Percentiles rank a stretch among this genome's conserved stretches.
Evolutionary conservation across 2,329 filamentous ascomycete genomes (phyloP).

Genomic region (Fusarium sp.): DNA sequence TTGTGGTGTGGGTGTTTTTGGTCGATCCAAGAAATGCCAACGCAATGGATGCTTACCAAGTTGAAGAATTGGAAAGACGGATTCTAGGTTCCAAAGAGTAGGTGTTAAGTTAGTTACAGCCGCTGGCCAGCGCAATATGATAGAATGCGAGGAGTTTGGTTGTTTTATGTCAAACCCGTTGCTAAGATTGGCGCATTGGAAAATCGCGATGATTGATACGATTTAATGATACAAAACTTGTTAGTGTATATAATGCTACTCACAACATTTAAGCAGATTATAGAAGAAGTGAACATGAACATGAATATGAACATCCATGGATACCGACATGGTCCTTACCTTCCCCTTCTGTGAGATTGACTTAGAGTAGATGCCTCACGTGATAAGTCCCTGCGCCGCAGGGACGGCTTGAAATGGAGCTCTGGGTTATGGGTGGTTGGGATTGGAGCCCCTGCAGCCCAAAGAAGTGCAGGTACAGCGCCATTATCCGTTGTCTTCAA

Average conservation of each 20-base stretch:
- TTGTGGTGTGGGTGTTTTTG: slow-evolving; percentile 41
- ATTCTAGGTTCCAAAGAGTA: background rate
- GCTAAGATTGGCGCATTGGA: slow-evolving; percentile 6
- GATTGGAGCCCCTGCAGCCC: slow-evolving; percentile 37
- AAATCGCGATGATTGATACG: background rate
- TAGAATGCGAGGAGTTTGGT: slow-evolving; percentile 18
- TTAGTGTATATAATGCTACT: background rate
- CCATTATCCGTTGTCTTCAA: slow-evolving; percentile 34
- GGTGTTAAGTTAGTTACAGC: background rate
- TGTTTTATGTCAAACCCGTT: slow-evolving; percentile 2
- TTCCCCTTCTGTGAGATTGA: background rate
- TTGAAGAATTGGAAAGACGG: slow-evolving; percentile 3
- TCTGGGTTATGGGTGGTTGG: slow-evolving; percentile 14
- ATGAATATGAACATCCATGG: background rate
- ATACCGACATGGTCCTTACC: background rate
- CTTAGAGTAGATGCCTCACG: slow-evolving; percentile 20
- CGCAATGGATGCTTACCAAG: slow-evolving; percentile 41
- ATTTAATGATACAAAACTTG: background rate
- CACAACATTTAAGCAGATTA: background rate
- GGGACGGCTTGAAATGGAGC: background rate
- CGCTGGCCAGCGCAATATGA: slow-evolving; percentile 1
- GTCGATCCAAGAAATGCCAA: slow-evolving; percentile 39
- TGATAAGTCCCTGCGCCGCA: slow-evolving; percentile 20
- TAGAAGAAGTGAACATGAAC: slow-evolving; percentile 6
- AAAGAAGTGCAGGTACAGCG: slow-evolving; percentile 37